Evolutionary conservation across 1,139 yeast species (phyloP), one percentile per base, ranked within the genome.

Genomic region (Taphrina confusa): DNA sequence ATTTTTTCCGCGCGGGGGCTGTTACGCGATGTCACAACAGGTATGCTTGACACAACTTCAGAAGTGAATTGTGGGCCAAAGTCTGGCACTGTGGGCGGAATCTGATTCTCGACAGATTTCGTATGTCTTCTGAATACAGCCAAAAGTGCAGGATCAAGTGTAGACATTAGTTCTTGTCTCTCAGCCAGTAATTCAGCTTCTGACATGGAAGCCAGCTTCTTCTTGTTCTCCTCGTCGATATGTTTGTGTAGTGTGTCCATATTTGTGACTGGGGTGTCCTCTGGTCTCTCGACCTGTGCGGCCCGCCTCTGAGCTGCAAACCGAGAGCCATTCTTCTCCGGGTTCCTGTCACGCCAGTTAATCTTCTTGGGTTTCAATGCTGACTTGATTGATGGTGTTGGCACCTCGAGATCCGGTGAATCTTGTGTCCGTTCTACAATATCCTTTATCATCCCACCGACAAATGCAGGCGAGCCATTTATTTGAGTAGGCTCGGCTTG

Each of bases 211-310:
- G 44, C 51, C 14, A 54, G 14, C 25, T 22, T 42, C 3, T 22
- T 28, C 30, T 12, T 16, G 33, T 54, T 54, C 44, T 54, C 58
- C 11, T 25, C 33, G n/a, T 44, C 58, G n/a, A 54, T 44, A 28
- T 44, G 44, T 4, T 20, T 23, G 5, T 22, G 31, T 4, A 54
- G 51, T 6, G 22, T 11, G 9, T 33, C 23, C 5, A 4, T 3
- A 18, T 31, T 18, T n/a, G 12, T 20, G n/a, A 25, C 18, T 11
- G 50, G 22, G 3, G n/a, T 37, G 11, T 22, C 5, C 5, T 11
- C 20, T n/a, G n/a, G n/a, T n/a, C n/a, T n/a, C n/a, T n/a, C n/a
- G 8, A 14, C 16, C 5, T 20, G 9, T 8, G 12, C 22, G 5
- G 34, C 4, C 42, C 23, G 31, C 20, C 47, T 14, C 8, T 27